phyloP scores from a whole-genome alignment of 495 filamentous ascomycete species.

The Lasiosphaeris hirsuta region DNA sequence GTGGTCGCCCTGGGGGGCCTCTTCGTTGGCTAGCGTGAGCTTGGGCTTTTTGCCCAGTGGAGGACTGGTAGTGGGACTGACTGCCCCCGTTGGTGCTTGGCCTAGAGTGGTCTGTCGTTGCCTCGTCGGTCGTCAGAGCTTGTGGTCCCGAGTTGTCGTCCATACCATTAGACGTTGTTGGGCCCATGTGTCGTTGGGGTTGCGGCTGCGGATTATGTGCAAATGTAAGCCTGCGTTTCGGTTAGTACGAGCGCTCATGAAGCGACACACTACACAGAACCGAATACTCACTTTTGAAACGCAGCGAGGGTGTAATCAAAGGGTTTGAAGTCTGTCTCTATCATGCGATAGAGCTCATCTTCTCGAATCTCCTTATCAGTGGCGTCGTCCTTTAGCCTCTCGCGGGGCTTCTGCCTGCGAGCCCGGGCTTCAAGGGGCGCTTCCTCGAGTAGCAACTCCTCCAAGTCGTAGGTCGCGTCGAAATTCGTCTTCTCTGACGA shows the following conservation, averaged over 20 bases:
- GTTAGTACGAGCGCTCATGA: no score
- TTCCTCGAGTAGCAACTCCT: conserved; percentile 91
- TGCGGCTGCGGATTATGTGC: conserved; percentile 8
- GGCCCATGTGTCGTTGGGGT: conserved; percentile 6
- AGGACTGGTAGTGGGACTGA: conserved; percentile 19
- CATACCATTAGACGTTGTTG: background rate
- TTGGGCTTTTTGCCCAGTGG: conserved; percentile 24
- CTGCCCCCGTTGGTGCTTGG: conserved; percentile 23
- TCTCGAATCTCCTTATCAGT: conserved; percentile 93
- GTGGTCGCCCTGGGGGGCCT: conserved; percentile 27
- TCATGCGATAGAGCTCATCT: conserved; percentile 89
- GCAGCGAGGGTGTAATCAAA: conserved; percentile 87
- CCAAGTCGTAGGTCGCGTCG: conserved; percentile 95
- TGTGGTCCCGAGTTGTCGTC: conserved; percentile 28
- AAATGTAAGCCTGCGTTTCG: conserved; percentile 17
- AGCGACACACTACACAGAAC: background rate
- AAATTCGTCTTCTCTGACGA: conserved; percentile 99
- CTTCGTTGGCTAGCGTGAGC: conserved; percentile 27
- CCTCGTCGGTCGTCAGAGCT: conserved; percentile 45
- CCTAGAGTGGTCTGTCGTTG: conserved; percentile 25
- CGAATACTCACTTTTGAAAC: conserved; percentile 55
- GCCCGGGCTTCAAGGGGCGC: conserved; percentile 91
- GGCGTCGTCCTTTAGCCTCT: conserved; percentile 86
- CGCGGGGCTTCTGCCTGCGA: conserved; percentile 87
- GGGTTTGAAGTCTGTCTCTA: conserved; percentile 90